Conservation (phyloP, 805 yeast genomes). For the Ascoidea rubescens region DNA sequence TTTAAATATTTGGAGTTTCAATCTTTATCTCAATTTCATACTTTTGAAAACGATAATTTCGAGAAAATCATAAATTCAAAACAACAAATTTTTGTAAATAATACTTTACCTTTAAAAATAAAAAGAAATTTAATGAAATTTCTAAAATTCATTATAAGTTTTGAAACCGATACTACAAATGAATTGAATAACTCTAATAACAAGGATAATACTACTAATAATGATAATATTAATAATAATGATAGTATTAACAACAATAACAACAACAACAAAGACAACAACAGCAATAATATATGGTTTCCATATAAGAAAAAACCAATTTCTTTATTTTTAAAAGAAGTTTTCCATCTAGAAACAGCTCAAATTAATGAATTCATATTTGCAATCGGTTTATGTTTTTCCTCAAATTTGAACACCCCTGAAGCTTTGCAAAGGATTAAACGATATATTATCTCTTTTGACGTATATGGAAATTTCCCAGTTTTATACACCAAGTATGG, state of each 20-base stretch:
- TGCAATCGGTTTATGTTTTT: conserved; percentile 70
- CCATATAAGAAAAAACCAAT: conserved; percentile 44
- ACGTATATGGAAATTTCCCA: conserved; percentile 90
- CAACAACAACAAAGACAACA: too few species aligned
- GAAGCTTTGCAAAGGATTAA: conserved; percentile 72
- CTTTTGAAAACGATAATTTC: conserved; percentile 85
- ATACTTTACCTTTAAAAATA: conserved; percentile 54
- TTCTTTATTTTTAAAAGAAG: conserved; percentile 39
- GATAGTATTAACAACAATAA: conserved; percentile 12
- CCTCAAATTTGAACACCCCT: conserved; percentile 46
- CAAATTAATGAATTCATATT: conserved; percentile 76
- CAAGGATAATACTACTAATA: too few species aligned
- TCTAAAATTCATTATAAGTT: conserved; percentile 70
- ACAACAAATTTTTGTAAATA: conserved; percentile 89
- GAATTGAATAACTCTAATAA: too few species aligned
- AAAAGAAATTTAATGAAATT: conserved; percentile 85
- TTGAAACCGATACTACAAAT: conserved; percentile 38
- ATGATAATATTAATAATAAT: conserved; percentile 20
- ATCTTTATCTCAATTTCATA: conserved; percentile 77
- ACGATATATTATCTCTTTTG: conserved; percentile 72
- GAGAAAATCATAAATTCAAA: conserved; percentile 77
- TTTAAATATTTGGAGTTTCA: conserved; percentile 88
- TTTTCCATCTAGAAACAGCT: conserved; percentile 56
- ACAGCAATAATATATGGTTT: conserved; percentile 26
- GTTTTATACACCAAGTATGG: conserved; percentile 87